Evolutionary conservation across 2,329 filamentous ascomycete species (phyloP), one percentile per base, ranked within the genome.

Genomic region (Leptosphaerulina australis): DNA sequence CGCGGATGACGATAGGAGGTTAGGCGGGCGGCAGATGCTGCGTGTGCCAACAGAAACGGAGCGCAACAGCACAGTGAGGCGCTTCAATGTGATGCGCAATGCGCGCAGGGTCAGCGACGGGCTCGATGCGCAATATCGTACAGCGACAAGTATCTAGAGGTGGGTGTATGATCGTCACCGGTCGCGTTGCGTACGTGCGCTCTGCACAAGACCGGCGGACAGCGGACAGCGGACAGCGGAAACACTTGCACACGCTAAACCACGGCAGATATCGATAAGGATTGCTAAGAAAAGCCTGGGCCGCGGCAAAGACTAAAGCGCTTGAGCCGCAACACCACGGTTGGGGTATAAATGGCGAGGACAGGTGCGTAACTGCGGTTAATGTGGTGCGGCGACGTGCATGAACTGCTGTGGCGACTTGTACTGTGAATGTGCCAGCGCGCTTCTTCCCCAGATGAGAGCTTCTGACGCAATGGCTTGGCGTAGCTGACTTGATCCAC

Each of bases 1-100:
- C 35, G 56, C 56, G 54, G 51, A 57, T 58, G 60, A 50, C 54
- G 54, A 53, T 52, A 58, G 53, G 53, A 58, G 56, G 46, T 53
- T 58, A 46, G 59, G 55, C 53, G 36, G 48, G 46, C 48, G 50
- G 49, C 45, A 48, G 40, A 38, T 31, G 50, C 52, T 53, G 52
- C 40, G 45, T 28, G 34, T 26, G 37, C 36, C 38, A 4, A 28
- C 30, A 29, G 31, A 20, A 31, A 38, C 20, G 40, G 38, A 26
- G 41, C 40, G 31, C 28, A 41, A 38, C 49, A 8, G 17, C n/a
- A 43, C 18, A 21, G 37, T 18, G 40, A 33, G 46, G 28, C 29
- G 46, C 35, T 36, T 41, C 39, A 40, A 30, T 31, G 29, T 35
- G 43, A 44, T 38, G 49, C 43, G 51, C 46, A 21, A 35, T 22